These are phyloP conservation scores for Calycina herbarum DNA, from an alignment of 2,329 filamentous ascomycete genomes.

Conservation along the genomic window DNA sequence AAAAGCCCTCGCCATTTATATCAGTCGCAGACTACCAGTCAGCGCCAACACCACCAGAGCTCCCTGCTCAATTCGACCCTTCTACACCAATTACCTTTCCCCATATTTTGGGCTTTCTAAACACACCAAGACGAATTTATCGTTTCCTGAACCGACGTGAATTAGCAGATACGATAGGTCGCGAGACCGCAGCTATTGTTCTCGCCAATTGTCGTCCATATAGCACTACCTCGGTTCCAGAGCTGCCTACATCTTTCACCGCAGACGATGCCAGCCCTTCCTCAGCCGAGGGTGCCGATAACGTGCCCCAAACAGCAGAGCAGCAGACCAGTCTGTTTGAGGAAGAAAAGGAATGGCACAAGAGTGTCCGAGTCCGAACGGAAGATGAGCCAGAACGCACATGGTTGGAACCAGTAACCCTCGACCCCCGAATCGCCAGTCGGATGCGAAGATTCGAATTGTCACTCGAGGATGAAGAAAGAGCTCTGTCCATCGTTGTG, in stretches of 20 bases:
- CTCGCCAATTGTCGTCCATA: conserved; percentile 57
- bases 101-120: conserved; percentile 88
- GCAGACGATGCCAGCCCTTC: conserved; percentile 21
- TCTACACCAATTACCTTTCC: conserved; percentile 75
- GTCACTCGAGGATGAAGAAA: conserved; percentile 65
- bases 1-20: conserved; percentile 71
- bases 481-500: conserved; percentile 61
- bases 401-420: conserved; percentile 71
- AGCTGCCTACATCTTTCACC: conserved; percentile 18
- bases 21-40: conserved; percentile 68
- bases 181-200: conserved; percentile 82
- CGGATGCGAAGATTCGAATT: conserved; percentile 83
- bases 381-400: conserved; percentile 64
- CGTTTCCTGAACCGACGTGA: conserved; percentile 83
- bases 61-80: conserved; percentile 72
- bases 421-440: conserved; percentile 73
- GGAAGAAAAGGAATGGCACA: conserved; percentile 83
- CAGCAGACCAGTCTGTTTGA: conserved; percentile 63
- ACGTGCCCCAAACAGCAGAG: conserved; percentile 46
- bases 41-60: conserved; percentile 61
- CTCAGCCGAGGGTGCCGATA: conserved; percentile 2
- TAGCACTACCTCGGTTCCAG: conserved; percentile 43
- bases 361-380: conserved; percentile 64
- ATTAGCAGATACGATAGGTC: conserved; percentile 85
- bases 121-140: conserved; percentile 82